Evolutionary conservation across 1,284 basidiomycete species (phyloP).

Genomic region (Sporisorium scitamineum): DNA sequence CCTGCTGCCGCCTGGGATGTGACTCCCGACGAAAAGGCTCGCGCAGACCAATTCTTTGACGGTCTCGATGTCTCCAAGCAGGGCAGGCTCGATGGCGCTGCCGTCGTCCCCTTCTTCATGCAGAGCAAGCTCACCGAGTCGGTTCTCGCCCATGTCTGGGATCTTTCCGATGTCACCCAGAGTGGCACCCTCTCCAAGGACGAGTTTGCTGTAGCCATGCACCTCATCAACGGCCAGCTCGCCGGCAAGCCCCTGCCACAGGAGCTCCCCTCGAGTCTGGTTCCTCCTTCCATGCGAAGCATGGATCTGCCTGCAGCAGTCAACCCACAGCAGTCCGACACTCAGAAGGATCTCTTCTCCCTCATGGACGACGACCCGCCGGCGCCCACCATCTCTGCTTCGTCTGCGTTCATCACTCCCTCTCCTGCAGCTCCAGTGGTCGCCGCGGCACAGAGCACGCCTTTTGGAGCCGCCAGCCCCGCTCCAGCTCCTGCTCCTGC

Average conservation of each 20-base stretch:
- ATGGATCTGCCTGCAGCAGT: conserved; percentile 57
- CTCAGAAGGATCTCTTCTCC: conserved; percentile 70
- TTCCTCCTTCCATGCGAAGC: conserved; percentile 82
- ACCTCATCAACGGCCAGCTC: conserved; percentile 89
- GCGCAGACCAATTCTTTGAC: conserved; percentile 85
- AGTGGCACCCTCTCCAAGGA: conserved; percentile 89
- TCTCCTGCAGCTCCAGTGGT: conserved; percentile 46
- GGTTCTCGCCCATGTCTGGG: conserved; percentile 91
- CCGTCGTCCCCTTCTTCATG: conserved; percentile 95
- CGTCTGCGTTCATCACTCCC: conserved; percentile 57
- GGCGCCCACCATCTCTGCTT: conserved; percentile 53
- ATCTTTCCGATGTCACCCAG: conserved; percentile 89
- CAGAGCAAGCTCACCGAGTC: conserved; percentile 88
- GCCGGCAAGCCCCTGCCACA: conserved; percentile 81
- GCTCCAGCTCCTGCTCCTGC: conserved; percentile 70
- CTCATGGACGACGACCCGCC: conserved; percentile 77
- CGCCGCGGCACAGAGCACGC: conserved; percentile 17
- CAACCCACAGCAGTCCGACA: conserved; percentile 64
- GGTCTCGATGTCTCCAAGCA: conserved; percentile 80
- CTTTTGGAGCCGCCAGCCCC: conserved; percentile 22
- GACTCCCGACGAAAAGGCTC: conserved; percentile 82
- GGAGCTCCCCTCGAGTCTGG: conserved; percentile 78
- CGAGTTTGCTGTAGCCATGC: conserved; percentile 95
- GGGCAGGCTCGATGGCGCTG: conserved; percentile 90
- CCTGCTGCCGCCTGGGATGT: conserved; percentile 80